phyloP scores from a whole-genome alignment of 2,329 filamentous ascomycete species.

The Coniochaeta sp. region DNA sequence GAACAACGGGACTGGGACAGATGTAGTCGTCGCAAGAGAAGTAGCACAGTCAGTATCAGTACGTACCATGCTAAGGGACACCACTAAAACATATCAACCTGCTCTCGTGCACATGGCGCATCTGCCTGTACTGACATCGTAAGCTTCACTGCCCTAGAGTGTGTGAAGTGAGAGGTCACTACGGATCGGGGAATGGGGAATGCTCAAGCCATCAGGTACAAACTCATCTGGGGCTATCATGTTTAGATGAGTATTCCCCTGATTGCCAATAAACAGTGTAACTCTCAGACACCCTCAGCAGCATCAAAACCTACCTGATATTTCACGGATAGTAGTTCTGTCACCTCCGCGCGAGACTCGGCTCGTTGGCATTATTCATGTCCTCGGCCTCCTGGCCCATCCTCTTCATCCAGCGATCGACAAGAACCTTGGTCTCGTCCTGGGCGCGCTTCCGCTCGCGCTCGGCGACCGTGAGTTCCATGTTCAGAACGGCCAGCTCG shows the following conservation, averaged over 20 bases:
- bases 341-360: slow-evolving; percentile 18
- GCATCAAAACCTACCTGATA: too few species aligned
- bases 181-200: too few species aligned
- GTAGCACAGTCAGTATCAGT: neutral
- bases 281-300: too few species aligned
- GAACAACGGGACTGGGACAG: neutral
- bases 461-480: slow-evolving; percentile 83
- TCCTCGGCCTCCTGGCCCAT: slow-evolving; percentile 81
- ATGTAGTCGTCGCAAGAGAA: neutral
- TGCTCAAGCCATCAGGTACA: too few species aligned
- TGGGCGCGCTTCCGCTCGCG: slow-evolving; percentile 64
- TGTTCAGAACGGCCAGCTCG: slow-evolving; percentile 79
- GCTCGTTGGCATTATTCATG: slow-evolving; percentile 66
- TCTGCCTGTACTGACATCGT: neutral
- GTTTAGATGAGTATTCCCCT: too few species aligned
- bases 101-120: neutral
- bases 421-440: slow-evolving; percentile 79
- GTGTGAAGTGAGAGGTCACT: too few species aligned
- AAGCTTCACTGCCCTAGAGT: neutral
- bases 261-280: too few species aligned
- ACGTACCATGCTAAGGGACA: neutral
- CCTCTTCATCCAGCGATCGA: slow-evolving; percentile 84
- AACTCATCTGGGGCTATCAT: too few species aligned
- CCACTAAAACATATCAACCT: neutral
- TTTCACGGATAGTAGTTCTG: neutral